A percentile compares a stretch with the other conserved stretches of the same genome.
Conservation (phyloP, 2,329 filamentous ascomycete species). For the Tolypocladium tropicale region DNA sequence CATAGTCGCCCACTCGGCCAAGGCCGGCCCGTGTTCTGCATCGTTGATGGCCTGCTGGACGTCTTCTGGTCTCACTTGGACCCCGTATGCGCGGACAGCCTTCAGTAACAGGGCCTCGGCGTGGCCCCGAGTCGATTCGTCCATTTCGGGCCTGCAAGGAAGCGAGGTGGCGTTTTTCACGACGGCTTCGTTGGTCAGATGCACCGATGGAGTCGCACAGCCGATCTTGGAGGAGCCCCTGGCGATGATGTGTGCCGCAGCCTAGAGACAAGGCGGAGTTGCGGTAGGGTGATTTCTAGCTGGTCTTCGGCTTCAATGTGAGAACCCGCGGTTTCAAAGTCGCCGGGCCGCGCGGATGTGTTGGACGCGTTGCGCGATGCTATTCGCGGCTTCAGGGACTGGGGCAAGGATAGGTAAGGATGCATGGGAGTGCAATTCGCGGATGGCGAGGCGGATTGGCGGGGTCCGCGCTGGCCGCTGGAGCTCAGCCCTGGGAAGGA, state of each 20-base stretch:
- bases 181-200: background rate
- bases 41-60: constrained; percentile 27
- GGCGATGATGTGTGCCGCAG: background rate
- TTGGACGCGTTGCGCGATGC: background rate
- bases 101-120: constrained; percentile 23
- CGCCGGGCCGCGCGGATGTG: background rate
- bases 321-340: background rate
- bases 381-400: background rate
- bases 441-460: background rate
- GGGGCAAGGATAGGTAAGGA: too few relatives aligned
- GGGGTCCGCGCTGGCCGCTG: background rate
- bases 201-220: constrained; percentile 11
- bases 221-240: background rate
- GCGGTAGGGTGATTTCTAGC: too few relatives aligned
- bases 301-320: background rate
- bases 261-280: background rate
- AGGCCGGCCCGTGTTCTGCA: constrained; percentile 19
- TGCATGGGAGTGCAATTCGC: background rate
- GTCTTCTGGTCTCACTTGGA: constrained; percentile 22
- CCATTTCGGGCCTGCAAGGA: constrained; percentile 19
- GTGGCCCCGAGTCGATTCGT: constrained; percentile 13
- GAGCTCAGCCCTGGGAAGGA: background rate
- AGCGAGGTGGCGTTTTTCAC: constrained; percentile 18
- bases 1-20: constrained; percentile 37
- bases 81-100: constrained; percentile 20